phyloP scores from a whole-genome alignment of 495 filamentous ascomycete species.

The Gamarada debralockiae region DNA sequence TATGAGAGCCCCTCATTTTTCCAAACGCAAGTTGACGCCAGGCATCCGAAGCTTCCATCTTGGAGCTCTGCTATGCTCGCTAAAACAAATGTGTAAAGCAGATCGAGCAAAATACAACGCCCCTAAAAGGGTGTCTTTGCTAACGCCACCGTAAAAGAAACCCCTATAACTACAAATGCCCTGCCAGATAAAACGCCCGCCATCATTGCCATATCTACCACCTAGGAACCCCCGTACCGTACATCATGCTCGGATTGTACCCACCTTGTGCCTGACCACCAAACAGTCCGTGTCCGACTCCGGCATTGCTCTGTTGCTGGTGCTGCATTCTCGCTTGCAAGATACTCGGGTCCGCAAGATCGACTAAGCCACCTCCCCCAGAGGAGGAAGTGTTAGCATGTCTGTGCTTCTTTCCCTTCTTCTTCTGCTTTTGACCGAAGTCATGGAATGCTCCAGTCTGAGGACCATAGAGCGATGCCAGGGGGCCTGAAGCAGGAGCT shows the following conservation, averaged over 20 bases:
- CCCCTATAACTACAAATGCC: conserved; percentile 20
- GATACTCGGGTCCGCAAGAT: conserved; percentile 99
- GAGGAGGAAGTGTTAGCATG: conserved; percentile 99
- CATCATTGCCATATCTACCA: conserved; percentile 51
- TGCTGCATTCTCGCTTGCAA: conserved; percentile 97
- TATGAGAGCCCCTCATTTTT: conserved; percentile 38
- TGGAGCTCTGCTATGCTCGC: conserved; percentile 33
- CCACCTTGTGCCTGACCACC: conserved; percentile 96
- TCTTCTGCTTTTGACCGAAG: conserved; percentile 92
- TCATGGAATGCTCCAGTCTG: conserved; percentile 81
- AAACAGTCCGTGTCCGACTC: conserved; percentile 84
- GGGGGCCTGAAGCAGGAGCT: conserved; percentile 82
- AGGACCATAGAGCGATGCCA: conserved; percentile 85
- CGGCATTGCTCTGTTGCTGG: conserved; percentile 64
- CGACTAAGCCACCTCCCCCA: conserved; percentile 94
- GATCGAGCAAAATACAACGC: conserved; percentile 20
- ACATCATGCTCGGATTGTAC: conserved; percentile 89
- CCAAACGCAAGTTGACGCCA: conserved; percentile 37
- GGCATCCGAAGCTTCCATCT: conserved; percentile 36
- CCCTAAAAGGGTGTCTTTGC: conserved; percentile 19
- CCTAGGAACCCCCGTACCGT: conserved; percentile 68
- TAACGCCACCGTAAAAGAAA: conserved; percentile 15
- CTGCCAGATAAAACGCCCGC: conserved; percentile 15
- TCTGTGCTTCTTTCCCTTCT: conserved; percentile 99
- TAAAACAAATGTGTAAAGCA: conserved; percentile 25